These are phyloP conservation scores for Lolium perenne DNA, from an alignment of 176 grass and related monocot genomes.

Conservation along the genomic window DNA sequence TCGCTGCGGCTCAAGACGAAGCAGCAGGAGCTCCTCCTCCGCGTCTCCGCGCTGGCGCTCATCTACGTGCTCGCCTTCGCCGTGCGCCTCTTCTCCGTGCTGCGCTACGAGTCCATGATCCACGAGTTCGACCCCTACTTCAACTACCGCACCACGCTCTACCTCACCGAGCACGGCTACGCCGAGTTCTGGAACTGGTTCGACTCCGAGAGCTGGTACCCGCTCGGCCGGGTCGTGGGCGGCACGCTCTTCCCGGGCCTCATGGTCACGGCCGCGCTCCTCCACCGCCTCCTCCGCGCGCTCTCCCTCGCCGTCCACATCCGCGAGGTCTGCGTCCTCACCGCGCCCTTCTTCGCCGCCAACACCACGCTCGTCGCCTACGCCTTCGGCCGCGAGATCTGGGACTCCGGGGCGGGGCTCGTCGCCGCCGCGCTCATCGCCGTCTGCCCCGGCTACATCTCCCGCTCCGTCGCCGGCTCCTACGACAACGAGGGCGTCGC, in stretches of 20 bases:
- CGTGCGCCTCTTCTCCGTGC: slow-evolving; percentile 95
- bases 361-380: slow-evolving; percentile 98
- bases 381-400: slow-evolving; percentile 98
- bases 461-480: slow-evolving; percentile 83
- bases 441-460: slow-evolving; percentile 95
- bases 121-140: slow-evolving; percentile 99
- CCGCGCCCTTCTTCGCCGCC: slow-evolving; percentile 93
- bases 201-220: slow-evolving; percentile 98
- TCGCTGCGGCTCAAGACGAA: slow-evolving; percentile 90
- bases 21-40: slow-evolving; percentile 98
- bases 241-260: slow-evolving; percentile 93
- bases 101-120: slow-evolving; percentile 99
- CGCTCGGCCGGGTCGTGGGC: slow-evolving; percentile 90
- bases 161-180: slow-evolving; percentile 80
- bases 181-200: slow-evolving; percentile 99
- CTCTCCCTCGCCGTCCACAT: slow-evolving; percentile 92
- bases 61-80: slow-evolving; percentile 97
- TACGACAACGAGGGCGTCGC: slow-evolving; percentile 98
- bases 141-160: slow-evolving; percentile 99
- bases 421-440: slow-evolving; percentile 90
- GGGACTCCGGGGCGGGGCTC: slow-evolving; percentile 89
- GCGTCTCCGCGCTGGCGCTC: slow-evolving; percentile 79
- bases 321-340: slow-evolving; percentile 97
- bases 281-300: slow-evolving; percentile 77
- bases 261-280: slow-evolving; percentile 93